A percentile compares a stretch with the other conserved stretches of the same genome.
phyloP scores from a whole-genome alignment of 1,284 basidiomycete genomes.

The Leccinum solheimii region DNA sequence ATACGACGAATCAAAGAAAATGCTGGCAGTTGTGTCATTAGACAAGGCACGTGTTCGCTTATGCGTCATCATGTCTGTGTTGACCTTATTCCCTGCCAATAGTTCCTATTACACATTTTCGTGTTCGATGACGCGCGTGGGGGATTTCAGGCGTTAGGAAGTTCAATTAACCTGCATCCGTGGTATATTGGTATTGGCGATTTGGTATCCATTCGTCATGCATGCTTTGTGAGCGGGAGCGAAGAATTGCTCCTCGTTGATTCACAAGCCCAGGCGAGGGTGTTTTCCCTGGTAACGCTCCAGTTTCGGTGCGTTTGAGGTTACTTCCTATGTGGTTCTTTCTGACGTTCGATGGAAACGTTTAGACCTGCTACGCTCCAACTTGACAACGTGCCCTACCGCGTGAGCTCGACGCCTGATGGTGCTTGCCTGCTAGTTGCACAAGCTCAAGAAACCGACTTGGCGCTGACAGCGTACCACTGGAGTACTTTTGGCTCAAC shows the following conservation, averaged over 20 bases:
- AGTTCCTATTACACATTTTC: conserved; percentile 46
- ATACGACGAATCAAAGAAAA: conserved; percentile 51
- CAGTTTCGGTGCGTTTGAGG: conserved; percentile 44
- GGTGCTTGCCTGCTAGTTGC: conserved; percentile 48
- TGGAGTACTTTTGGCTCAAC: conserved; percentile 28
- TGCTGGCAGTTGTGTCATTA: conserved; percentile 44
- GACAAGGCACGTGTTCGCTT: conserved; percentile 37
- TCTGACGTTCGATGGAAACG: neutral
- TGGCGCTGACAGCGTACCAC: conserved; percentile 24
- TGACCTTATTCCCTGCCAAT: neutral
- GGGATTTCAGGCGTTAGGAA: conserved; percentile 39
- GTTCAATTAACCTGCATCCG: conserved; percentile 38
- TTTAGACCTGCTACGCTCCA: conserved; percentile 25
- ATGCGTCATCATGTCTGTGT: neutral
- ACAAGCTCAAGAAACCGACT: conserved; percentile 25
- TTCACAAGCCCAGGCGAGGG: conserved; percentile 36
- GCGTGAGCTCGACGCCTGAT: conserved; percentile 46
- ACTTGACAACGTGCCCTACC: conserved; percentile 17
- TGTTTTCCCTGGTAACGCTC: conserved; percentile 49
- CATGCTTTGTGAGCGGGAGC: conserved; percentile 40
- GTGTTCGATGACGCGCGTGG: conserved; percentile 42
- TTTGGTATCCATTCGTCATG: conserved; percentile 30
- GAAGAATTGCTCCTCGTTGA: conserved; percentile 37
- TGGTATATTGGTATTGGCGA: conserved; percentile 42
- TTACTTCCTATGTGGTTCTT: neutral